Base-by-base conservation (phyloP, 148 eudicot genomes). In the Rhododendron kiyosumense region DNA sequence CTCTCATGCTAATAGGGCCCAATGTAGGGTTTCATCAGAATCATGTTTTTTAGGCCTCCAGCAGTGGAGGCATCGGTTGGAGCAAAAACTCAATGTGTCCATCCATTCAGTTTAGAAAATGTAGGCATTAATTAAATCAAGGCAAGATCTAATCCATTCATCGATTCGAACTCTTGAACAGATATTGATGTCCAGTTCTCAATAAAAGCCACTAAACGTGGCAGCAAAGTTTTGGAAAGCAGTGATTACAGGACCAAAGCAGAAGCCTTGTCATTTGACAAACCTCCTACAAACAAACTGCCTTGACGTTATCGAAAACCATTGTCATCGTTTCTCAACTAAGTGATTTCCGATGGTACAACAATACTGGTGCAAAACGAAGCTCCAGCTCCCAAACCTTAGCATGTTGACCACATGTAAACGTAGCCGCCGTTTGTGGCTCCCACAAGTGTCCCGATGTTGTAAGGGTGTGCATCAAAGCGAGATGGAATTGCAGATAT, bases 391-490 rank as follows among this genome's bases (percentile, higher is more conserved):
- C 17, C 87, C 59, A 20, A 59, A 59, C 65, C n/a, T 7, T 80
- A 83, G 24, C 87, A 86, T 45, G 87, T 46, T 22, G 92, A 92
- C 99, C 99, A 96, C 17, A 94, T 54, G 86, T 96, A 96, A 81
- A 95, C 91, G 89, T 94, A 94, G 57, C 98, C 95, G 12, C 99
- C 97, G 65, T 93, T 88, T 10, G 99, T 94, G 63, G 96, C 96
- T 84, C 94, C 95, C 63, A 95, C 99, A 87, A 95, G 90, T 92
- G 87, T 93, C 84, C 99, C 99, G 43, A 88, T 87, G 32, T 81
- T 88, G 87, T 78, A 86, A 77, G 96, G 98, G 87, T 97, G 99
- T 73, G 95, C 94, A 90, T 91, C 94, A 61, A 92, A 94, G 67
- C 95, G 94, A 87, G 93, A 93, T 59, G 98, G 96, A 89, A 95